Base-by-base conservation (phyloP, 169 alveolate genomes). In the Plasmodium chabaudi region DNA sequence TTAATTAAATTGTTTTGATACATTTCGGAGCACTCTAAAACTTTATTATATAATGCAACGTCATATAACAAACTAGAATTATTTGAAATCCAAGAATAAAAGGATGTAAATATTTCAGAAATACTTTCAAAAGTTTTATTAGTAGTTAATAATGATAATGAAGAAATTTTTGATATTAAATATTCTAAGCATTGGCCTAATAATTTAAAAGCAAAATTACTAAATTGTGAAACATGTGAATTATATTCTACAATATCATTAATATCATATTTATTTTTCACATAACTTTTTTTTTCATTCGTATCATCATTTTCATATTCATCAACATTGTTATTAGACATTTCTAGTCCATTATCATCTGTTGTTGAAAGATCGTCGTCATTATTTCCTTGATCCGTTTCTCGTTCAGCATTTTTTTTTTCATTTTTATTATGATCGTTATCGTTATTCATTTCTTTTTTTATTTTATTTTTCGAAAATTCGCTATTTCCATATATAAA, bases 1-100 rank as follows among this genome's bases (percentile, higher is more conserved):
- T 91, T 79, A 68, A 93, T 65, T 59, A 93, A 72, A 61, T 84
- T 70, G 53, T 73, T 63, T 70, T 91, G 84, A 59, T 93, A 93
- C 72, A 91, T 68, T 68, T 84, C 91, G 19, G 86, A 67, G 27
- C 91, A 84, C 47, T 71, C 87, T 84, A 84, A 42, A 5, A 84
- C 87, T 27, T 84, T 70, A 72, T 72, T 84, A 71, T 84, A 84
- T 68, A 84, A 55, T 47, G 87, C 86, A 1, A 72, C 70, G 51
- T 84, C 91, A 60, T 84, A 84, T 12, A 84, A 71, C 9, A 84
- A 44, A 47, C 91, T 84, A 17, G 91, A 84, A 47, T 72, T 84
- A 57, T 61, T 72, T 10, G 91, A 84, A 19, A 84, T 72, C 91
- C 91, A 84, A 2, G 79, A 70, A 71, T 72, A 72, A 44, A 84